Conservation (phyloP, 1,284 basidiomycete species). For the Rhodotorula sp. region DNA sequence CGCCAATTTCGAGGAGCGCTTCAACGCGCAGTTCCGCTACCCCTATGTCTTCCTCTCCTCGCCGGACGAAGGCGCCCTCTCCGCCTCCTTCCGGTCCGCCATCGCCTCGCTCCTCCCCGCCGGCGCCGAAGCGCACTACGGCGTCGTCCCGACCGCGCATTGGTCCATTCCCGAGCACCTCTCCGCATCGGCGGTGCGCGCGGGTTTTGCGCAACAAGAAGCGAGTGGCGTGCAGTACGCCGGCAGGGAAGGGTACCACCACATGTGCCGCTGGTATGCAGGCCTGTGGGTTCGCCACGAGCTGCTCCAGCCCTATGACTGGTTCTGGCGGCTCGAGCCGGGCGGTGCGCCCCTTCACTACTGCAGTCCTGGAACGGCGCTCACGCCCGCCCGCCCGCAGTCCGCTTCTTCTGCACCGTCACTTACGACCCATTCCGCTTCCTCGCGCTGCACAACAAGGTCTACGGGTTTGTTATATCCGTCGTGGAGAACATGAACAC, state of each 20-base stretch:
- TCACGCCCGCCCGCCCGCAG: slow-evolving; percentile 3
- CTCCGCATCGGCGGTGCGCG: slow-evolving; percentile 26
- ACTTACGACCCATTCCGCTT: slow-evolving; percentile 52
- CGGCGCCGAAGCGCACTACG: slow-evolving; percentile 36
- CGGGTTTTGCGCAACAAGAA: slow-evolving; percentile 38
- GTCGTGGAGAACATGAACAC: slow-evolving; percentile 52
- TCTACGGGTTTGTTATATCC: slow-evolving; percentile 52
- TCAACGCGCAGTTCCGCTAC: slow-evolving; percentile 42
- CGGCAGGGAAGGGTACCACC: slow-evolving; percentile 45
- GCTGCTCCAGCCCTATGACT: slow-evolving; percentile 49
- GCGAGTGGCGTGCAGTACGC: slow-evolving; percentile 42
- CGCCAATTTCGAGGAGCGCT: slow-evolving; percentile 42
- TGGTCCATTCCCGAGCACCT: slow-evolving; percentile 44
- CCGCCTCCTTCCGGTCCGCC: slow-evolving; percentile 30
- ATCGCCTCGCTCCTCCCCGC: slow-evolving; percentile 27
- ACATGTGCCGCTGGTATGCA: slow-evolving; percentile 44
- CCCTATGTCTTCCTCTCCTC: slow-evolving; percentile 44
- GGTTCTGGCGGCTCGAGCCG: slow-evolving; percentile 54
- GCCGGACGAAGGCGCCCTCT: slow-evolving; percentile 34
- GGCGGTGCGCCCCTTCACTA: slow-evolving; percentile 47
- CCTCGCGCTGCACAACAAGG: slow-evolving; percentile 41
- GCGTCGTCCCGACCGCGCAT: slow-evolving; percentile 31
- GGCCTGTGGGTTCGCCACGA: slow-evolving; percentile 44
- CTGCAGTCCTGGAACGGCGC: too few species aligned
- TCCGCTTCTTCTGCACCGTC: slow-evolving; percentile 50